phyloP scores from a whole-genome alignment of 2,329 filamentous ascomycete species.

The Septoria petroselini region DNA sequence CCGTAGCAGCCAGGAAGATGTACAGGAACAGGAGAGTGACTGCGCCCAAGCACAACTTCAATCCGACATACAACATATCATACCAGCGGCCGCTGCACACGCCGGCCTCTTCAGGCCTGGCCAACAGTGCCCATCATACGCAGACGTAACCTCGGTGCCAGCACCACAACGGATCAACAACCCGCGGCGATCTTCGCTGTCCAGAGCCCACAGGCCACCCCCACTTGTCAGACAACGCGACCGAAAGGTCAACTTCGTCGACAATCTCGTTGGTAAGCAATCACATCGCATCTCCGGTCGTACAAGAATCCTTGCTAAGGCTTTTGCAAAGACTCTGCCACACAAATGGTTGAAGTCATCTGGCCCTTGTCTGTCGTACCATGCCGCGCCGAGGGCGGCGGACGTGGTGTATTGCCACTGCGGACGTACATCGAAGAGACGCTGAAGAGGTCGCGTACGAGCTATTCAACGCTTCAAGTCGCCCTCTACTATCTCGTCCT shows the following conservation, averaged over 20 bases:
- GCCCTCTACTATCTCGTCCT: slow-evolving; percentile 94
- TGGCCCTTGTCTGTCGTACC: slow-evolving; percentile 87
- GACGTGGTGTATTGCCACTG: slow-evolving; percentile 78
- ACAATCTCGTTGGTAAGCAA: slow-evolving; percentile 92
- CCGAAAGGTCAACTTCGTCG: slow-evolving; percentile 91
- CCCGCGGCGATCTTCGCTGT: slow-evolving; percentile 56
- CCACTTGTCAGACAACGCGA: slow-evolving; percentile 80
- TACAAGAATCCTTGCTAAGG: slow-evolving; percentile 38
- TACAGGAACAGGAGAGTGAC: slow-evolving; percentile 25
- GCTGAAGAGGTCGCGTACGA: slow-evolving; percentile 86
- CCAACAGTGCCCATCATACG: slow-evolving; percentile 31
- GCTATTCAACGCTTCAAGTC: slow-evolving; percentile 95
- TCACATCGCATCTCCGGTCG: slow-evolving; percentile 9
- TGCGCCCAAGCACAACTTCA: slow-evolving; percentile 27
- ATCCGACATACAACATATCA: slow-evolving; percentile 18
- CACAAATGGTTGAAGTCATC: slow-evolving; percentile 94
- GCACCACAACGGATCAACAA: slow-evolving; percentile 59
- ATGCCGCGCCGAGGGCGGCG: slow-evolving; percentile 66
- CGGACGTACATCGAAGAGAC: slow-evolving; percentile 98
- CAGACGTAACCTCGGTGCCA: slow-evolving; percentile 50
- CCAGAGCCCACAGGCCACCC: slow-evolving; percentile 63
- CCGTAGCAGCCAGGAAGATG: slow-evolving; percentile 44
- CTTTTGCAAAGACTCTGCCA: slow-evolving; percentile 74
- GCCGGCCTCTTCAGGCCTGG: slow-evolving; percentile 17
- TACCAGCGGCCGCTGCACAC: slow-evolving; percentile 8